Base-by-base conservation (phyloP, 1,284 basidiomycete genomes). In the Rhodotorula sp. region DNA sequence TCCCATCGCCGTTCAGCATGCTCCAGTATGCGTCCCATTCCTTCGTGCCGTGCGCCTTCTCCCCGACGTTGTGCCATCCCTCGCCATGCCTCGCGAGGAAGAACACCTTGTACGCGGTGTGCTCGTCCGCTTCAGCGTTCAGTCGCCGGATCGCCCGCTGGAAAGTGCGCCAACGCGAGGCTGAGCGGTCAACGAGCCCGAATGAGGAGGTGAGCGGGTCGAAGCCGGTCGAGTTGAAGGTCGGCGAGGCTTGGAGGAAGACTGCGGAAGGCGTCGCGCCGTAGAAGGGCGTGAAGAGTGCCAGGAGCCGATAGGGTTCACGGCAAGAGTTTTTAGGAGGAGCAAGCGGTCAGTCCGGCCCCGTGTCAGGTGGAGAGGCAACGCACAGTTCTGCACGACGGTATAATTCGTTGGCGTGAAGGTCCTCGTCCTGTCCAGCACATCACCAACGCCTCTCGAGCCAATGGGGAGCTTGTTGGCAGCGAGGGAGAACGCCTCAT, bases 1-100 rank as follows among this genome's bases (percentile, higher is more conserved):
- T 85, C 21, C 84, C 89, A 76, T 95, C 90, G 0, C 88, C 88
- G 59, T 89, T 83, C 32, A 89, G 79, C 77, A 86, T 87, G 0
- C 90, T 86, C 88, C 88, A 94, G 76, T 90, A 71, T 22, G 74
- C 78, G 57, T 79, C 75, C 74, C 69, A 72, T 37, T 76, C 79
- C 7, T 69, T 66, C 2, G 84, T 85, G 0, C 91, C 91, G 78
- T 94, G 91, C 78, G 90, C 89, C 17, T 81, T 81, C 75, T 89
- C 87, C 0, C 84, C 92, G 12, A 90, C 83, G 71, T 92, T 92
- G 80, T 92, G 88, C 74, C 82, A 87, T 48, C 90, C 91, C 82
- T 67, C 37, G 15, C 91, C 91, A 74, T 92, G 90, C 72, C 91
- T 83, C 6, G 86, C 86, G 22, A 91, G 79, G 70, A 88, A 87